Evolutionary conservation across 2,329 filamentous ascomycete genomes (phyloP), one percentile per base, ranked within the genome.

Genomic region (Calonectria pseudoturangicola): DNA sequence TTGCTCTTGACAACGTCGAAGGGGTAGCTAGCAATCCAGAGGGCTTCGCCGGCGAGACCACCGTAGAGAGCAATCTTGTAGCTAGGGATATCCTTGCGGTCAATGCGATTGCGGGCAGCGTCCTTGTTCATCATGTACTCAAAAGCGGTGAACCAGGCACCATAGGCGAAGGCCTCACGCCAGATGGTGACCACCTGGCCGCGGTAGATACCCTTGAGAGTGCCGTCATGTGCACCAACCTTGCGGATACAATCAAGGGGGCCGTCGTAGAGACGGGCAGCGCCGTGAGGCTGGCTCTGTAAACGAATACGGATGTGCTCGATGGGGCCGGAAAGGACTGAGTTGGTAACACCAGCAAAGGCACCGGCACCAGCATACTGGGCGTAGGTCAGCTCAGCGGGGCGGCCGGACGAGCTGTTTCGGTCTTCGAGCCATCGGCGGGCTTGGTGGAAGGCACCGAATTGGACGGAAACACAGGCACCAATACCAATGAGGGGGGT

Each of bases 1-100:
- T 98, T 98, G 86, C 95, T 98, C 93, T 99, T 99, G 86, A 99
- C 86, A 33, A 99, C 96, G 85, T 99, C 97, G 76, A 99, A 93
- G 27, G 97, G 97, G 86, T 99, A 99, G 82, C 95, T 98, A 43
- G 90, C 90, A 68, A 99, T 87, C 97, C 97, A 99, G 70, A 99
- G 90, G 66, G 92, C 95, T 88, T 99, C 97, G 78, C 97, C 97
- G 0, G 97, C 97, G 48, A 99, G 85, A 54, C 97, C 97, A 76
- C 97, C 97, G 83, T 98, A 99, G 15, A 95, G 86, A 15, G 97
- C 97, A 63, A 99, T 92, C 86, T 98, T 98, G 84, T 92, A 92
- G 66, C 91, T 92, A 18, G 95, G 92, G 45, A 99, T 92, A 1
- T 97, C 92, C 80, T 93, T 92, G 68, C 97, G 92, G 75, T 91